A percentile compares a stretch with the other conserved stretches of the same genome.
Conservation (phyloP, 257 asterid species). For the Fraxinus quadrangulata region DNA sequence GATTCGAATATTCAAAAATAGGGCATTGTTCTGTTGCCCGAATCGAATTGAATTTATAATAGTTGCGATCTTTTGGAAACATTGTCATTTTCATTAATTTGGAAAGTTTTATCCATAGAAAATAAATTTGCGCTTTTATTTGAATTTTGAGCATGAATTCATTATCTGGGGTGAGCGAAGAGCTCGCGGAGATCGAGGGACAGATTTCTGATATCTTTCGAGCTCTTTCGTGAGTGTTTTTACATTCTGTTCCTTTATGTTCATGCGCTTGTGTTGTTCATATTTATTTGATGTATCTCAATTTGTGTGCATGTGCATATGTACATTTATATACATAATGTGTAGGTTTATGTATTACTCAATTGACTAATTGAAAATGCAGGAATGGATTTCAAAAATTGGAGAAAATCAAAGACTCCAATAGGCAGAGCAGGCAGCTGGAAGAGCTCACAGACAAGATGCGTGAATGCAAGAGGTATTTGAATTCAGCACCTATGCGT, state of each 20-base stretch:
- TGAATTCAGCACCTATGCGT: not conserved
- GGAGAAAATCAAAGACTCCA: conserved; percentile 93
- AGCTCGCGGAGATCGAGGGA: conserved; percentile 93
- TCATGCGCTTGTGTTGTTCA: not conserved
- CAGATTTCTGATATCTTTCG: conserved; percentile 84
- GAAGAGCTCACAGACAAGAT: conserved; percentile 96
- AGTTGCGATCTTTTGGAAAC: conserved; percentile 3
- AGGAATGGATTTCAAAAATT: conserved; percentile 98
- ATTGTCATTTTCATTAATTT: conserved; percentile 12
- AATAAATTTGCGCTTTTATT: conserved; percentile 30
- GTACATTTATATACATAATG: not conserved
- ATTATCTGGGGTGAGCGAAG: conserved; percentile 63
- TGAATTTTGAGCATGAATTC: conserved; percentile 50
- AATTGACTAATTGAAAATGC: conserved; percentile 28
- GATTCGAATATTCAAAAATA: not conserved
- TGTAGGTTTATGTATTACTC: conserved; percentile 2
- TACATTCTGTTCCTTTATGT: not conserved
- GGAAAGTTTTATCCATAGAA: conserved; percentile 8
- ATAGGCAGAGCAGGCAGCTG: conserved; percentile 87
- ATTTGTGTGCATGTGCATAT: not conserved
- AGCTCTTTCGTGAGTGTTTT: conserved; percentile 77
- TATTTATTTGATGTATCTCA: not conserved
- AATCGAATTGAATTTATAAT: not conserved
- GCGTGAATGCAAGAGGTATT: conserved; percentile 97
- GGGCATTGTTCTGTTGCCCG: not conserved